A percentile compares a stretch with the other conserved stretches of the same genome.
phyloP scores from a whole-genome alignment of 129 eudicot genomes.

The Apium graveolens region DNA sequence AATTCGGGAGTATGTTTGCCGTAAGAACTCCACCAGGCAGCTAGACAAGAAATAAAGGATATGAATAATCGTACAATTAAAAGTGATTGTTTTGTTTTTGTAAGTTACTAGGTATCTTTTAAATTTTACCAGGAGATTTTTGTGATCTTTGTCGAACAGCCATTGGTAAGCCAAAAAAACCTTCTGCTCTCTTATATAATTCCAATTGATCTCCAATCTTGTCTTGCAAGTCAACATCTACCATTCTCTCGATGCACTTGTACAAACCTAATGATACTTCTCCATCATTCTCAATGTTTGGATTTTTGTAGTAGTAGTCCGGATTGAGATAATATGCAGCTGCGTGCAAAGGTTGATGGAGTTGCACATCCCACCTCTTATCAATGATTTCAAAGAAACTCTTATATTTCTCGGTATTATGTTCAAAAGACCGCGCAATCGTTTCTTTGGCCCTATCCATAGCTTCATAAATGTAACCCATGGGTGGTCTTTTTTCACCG shows the following conservation, averaged over 20 bases:
- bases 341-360: no score
- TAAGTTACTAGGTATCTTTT: neutral
- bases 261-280: neutral
- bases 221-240: neutral
- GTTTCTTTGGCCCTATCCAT: no score
- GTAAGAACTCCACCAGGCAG: neutral
- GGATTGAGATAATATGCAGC: no score
- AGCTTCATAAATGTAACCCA: slow-evolving; percentile 3
- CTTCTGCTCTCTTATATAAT: neutral
- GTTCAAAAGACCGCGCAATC: no score
- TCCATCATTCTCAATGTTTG: neutral
- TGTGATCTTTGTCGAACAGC: neutral
- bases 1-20: neutral
- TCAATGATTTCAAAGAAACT: no score
- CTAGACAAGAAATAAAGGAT: neutral
- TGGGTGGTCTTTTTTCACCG: slow-evolving; percentile 17
- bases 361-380: no score
- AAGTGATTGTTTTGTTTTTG: neutral
- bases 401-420: no score
- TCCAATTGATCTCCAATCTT: neutral
- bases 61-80: neutral
- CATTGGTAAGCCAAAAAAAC: neutral
- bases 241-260: neutral
- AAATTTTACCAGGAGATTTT: neutral
- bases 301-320: no score